These are phyloP conservation scores for Calonectria multiphialidica DNA, from an alignment of 2,329 filamentous ascomycete species.

Conservation along the genomic window DNA sequence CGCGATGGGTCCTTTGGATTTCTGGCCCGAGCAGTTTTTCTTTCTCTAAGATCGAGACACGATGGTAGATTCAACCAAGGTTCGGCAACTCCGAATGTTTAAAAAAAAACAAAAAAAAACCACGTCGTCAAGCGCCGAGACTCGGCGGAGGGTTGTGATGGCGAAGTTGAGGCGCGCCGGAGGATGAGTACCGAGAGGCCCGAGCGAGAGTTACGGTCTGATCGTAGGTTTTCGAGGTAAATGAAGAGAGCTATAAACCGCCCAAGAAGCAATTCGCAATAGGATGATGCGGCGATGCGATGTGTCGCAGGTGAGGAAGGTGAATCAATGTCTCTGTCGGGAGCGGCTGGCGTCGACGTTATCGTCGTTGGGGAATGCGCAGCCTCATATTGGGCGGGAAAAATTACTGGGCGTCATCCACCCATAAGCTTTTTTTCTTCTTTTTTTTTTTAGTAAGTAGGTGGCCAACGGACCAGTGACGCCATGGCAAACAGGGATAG, in stretches of 20 bases:
- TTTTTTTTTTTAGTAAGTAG: neutral
- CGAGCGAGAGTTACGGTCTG: neutral
- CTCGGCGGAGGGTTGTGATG: constrained; percentile 24
- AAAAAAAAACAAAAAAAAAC: constrained; percentile 58
- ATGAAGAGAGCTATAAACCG: neutral
- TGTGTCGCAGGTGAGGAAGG: neutral
- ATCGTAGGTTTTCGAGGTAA: neutral
- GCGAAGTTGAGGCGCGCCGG: constrained; percentile 23
- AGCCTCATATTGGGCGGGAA: neutral
- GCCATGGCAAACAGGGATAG: constrained; percentile 25
- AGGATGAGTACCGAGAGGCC: constrained; percentile 33
- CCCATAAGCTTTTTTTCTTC: constrained; percentile 16
- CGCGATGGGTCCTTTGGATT: neutral
- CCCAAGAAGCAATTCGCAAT: neutral
- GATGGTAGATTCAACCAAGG: neutral
- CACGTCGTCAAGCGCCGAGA: constrained; percentile 28
- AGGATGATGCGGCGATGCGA: neutral
- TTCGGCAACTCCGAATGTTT: neutral
- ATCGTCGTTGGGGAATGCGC: constrained; percentile 10
- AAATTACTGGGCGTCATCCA: constrained; percentile 19
- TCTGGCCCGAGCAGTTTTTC: neutral
- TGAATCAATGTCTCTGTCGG: constrained; percentile 4
- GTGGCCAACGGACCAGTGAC: constrained; percentile 29
- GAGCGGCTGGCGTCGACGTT: constrained; percentile 3
- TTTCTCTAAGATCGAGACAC: neutral